Evolutionary conservation across 2,329 filamentous ascomycete species (phyloP), one percentile per base, ranked within the genome.

Genomic region (Alternaria gaisen): DNA sequence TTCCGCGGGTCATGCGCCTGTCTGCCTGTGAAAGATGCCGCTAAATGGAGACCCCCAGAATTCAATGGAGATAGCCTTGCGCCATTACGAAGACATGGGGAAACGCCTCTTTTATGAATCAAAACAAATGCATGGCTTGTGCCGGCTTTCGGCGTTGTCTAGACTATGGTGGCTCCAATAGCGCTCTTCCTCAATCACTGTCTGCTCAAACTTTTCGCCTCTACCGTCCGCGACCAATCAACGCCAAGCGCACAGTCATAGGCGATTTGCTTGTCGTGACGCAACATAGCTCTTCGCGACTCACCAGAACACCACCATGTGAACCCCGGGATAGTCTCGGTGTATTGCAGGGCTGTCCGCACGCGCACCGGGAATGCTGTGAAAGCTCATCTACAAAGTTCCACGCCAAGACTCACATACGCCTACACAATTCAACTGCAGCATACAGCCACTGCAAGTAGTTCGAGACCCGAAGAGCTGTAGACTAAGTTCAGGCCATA

Each of bases 171-270:
- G 60, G 36, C 53, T 24, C 44, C 48, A 54, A 47, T 58, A 60
- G 55, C 60, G 58, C 53, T 61, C 53, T 51, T 58, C 42, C 53
- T 43, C 51, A 20, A 56, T 63, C 58, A 50, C 59, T 50, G 53
- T 46, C 47, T 32, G 42, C 57, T 61, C 54, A 52, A 47, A 56
- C 32, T 61, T 64, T 63, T 55, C 65, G 43, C 62, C 32, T 57
- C 44, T 34, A 20, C 43, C 9, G 41, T 50, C 58, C 47, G 59
- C 51, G 58, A 38, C 68, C 64, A 69, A 71, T 69, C 54, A 61
- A 52, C 18, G 11, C 32, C 40, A 42, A 28, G 59, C 43, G 61
- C 64, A 63, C 56, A 59, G 67, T 65, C 63, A 66, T 63, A 57
- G 53, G 50, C 61, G 52, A 51, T 24, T 34, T 40, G 38, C 52